Percentiles rank a stretch among this genome's conserved stretches.
phyloP scores from a whole-genome alignment of 495 filamentous ascomycete genomes.

The Xylaria longipes region DNA sequence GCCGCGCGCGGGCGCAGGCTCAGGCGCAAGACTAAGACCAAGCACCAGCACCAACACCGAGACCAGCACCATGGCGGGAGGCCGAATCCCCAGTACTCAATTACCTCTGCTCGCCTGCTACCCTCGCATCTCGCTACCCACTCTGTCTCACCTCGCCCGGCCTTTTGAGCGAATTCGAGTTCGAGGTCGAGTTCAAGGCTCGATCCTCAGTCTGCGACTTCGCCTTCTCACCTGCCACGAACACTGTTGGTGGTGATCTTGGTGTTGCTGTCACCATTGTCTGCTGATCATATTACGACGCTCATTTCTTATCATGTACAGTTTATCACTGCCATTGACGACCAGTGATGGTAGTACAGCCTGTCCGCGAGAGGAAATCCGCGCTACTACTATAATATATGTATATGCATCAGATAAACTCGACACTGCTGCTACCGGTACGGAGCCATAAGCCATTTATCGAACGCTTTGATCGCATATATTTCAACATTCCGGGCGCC shows the following conservation, averaged over 20 bases:
- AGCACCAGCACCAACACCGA: background rate
- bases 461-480: slow-evolving; percentile 24
- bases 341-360: slow-evolving; percentile 9
- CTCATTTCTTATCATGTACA: slow-evolving; percentile 33
- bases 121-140: slow-evolving; percentile 27
- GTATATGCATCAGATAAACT: slow-evolving; percentile 37
- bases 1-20: too few relatives aligned
- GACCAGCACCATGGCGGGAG: slow-evolving; percentile 5
- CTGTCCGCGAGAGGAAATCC: slow-evolving; percentile 4
- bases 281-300: slow-evolving; percentile 6
- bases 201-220: slow-evolving; percentile 4
- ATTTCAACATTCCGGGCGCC: slow-evolving; percentile 20
- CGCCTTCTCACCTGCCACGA: slow-evolving; percentile 1
- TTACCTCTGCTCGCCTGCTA: slow-evolving; percentile 8
- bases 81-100: background rate
- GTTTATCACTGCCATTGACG: slow-evolving; percentile 15
- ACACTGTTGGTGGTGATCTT: background rate
- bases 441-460: slow-evolving; percentile 32
- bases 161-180: slow-evolving; percentile 15
- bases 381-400: slow-evolving; percentile 7
- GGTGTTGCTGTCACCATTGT: slow-evolving; percentile 11
- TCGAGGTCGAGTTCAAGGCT: slow-evolving; percentile 3
- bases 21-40: background rate
- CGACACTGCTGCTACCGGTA: slow-evolving; percentile 29
- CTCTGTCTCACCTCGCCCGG: slow-evolving; percentile 22